phyloP scores from a whole-genome alignment of 305 asterid genomes.

The Andrographis paniculata region DNA sequence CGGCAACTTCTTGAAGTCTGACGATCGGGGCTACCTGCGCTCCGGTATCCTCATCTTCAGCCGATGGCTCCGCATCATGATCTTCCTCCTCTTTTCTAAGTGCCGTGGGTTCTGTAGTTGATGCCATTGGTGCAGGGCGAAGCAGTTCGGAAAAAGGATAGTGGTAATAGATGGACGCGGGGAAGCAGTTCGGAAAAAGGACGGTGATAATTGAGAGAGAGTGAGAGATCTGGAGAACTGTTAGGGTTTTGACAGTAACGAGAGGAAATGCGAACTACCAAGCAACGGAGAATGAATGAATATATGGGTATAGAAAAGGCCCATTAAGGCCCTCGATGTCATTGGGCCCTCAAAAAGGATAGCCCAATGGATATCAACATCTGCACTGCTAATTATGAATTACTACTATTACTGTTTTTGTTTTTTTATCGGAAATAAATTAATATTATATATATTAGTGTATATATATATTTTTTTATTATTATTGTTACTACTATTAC shows the following conservation, averaged over 20 bases:
- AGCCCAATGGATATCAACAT: too few relatives aligned
- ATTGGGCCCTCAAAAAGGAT: too few relatives aligned
- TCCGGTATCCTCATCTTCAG: constrained; percentile 75
- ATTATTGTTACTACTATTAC: too few relatives aligned
- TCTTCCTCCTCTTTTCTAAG: constrained; percentile 36
- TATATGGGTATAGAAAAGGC: background rate
- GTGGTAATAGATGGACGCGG: too few relatives aligned
- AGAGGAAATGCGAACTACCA: background rate
- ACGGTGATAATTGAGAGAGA: too few relatives aligned
- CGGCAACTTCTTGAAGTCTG: constrained; percentile 54
- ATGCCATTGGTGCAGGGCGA: constrained; percentile 31
- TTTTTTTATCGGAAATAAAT: too few relatives aligned
- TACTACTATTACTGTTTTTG: too few relatives aligned
- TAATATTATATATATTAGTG: too few relatives aligned
- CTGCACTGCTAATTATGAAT: too few relatives aligned
- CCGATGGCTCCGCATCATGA: constrained; percentile 31
- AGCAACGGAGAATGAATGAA: background rate
- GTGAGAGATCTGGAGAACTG: constrained; percentile 19
- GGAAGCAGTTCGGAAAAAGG: constrained; percentile 3
- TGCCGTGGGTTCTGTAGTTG: constrained; percentile 36
- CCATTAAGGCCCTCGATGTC: too few relatives aligned
- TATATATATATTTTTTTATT: too few relatives aligned
- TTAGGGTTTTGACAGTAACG: constrained; percentile 22
- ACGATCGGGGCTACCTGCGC: constrained; percentile 76
- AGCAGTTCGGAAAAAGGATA: constrained; percentile 3